Conservation (phyloP, 305 asterid species). For the Fraxinus platypoda region DNA sequence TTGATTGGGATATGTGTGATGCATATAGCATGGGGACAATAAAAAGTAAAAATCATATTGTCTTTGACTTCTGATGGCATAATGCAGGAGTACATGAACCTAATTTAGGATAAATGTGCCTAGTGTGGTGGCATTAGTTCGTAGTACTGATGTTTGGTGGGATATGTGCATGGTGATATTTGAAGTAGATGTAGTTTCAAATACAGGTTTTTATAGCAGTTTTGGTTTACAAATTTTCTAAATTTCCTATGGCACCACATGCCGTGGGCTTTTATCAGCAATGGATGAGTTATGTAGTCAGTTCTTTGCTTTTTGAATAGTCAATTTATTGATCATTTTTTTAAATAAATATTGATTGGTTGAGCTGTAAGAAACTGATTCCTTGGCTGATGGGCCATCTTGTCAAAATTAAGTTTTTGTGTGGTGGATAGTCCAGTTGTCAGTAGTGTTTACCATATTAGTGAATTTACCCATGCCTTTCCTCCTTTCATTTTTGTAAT, state of each 20-base stretch:
- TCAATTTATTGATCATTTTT: neutral
- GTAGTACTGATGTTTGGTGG: neutral
- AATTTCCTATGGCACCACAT: neutral
- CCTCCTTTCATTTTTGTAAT: neutral
- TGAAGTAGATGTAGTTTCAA: neutral
- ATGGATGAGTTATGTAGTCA: slow-evolving; percentile 15
- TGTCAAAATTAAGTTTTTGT: neutral
- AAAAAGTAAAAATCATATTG: neutral
- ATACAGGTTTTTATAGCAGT: neutral
- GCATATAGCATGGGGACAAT: neutral
- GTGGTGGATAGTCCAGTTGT: neutral
- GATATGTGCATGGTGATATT: neutral
- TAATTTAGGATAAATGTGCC: neutral
- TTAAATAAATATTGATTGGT: neutral
- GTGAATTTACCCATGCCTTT: neutral
- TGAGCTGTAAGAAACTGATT: neutral
- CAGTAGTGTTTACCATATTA: neutral
- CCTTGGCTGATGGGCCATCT: neutral
- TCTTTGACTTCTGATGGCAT: neutral
- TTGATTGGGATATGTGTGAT: neutral
- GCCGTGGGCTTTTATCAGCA: slow-evolving; percentile 3
- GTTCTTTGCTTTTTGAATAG: neutral
- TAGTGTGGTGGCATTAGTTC: neutral
- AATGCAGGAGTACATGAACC: neutral
- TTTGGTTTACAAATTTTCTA: neutral